phyloP scores from a whole-genome alignment of 148 eudicot genomes.

The Bassia scoparia region DNA sequence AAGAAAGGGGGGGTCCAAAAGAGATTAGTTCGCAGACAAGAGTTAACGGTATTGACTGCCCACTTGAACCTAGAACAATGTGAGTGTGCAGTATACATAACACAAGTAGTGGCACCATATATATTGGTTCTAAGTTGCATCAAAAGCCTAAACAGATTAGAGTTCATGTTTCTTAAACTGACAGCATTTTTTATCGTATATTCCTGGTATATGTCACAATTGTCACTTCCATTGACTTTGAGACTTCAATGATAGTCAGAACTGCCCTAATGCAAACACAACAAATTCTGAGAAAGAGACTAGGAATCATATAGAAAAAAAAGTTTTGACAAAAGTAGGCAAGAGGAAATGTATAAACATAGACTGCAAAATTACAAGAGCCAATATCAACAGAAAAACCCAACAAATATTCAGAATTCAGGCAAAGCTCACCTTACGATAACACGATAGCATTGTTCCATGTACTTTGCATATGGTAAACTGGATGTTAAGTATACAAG shows the following conservation, averaged over 20 bases:
- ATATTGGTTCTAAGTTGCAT: too few species aligned
- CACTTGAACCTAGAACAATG: too few species aligned
- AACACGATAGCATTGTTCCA: not conserved
- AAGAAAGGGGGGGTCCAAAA: too few species aligned
- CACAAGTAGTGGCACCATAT: too few species aligned
- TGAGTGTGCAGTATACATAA: too few species aligned
- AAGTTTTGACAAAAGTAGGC: not conserved
- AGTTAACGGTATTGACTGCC: too few species aligned
- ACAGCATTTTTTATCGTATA: not conserved
- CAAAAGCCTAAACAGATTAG: too few species aligned
- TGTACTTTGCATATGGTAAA: not conserved
- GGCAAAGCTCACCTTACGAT: not conserved
- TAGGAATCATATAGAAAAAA: not conserved
- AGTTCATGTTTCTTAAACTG: not conserved
- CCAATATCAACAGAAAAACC: not conserved
- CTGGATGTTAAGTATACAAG: not conserved
- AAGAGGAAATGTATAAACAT: too few species aligned
- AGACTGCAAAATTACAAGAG: not conserved
- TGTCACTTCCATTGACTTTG: not conserved
- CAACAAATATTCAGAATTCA: not conserved
- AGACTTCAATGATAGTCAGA: not conserved
- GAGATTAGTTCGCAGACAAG: too few species aligned
- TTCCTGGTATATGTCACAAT: not conserved
- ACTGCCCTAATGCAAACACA: not conserved
- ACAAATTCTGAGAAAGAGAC: not conserved